Percentiles rank a stretch among this genome's conserved stretches.
phyloP scores from a whole-genome alignment of 1,284 basidiomycete species.

The Ceratobasidium sp. region DNA sequence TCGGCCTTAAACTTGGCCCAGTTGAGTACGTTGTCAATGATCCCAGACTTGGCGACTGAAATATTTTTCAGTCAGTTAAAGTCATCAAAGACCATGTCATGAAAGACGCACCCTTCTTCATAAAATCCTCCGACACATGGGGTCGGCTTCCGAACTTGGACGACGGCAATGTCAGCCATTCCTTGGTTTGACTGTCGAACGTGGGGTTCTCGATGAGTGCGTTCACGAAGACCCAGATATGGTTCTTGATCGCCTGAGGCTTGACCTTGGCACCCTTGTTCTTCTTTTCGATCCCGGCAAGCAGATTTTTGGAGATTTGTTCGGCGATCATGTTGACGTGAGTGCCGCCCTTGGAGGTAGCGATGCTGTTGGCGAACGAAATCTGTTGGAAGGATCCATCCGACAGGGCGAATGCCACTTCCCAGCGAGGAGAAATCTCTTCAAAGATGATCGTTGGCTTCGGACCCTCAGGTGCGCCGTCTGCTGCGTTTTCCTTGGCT shows the following conservation, averaged over 20 bases:
- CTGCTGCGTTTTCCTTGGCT: slow-evolving; percentile 67
- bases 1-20: slow-evolving; percentile 99
- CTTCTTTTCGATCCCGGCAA: slow-evolving; percentile 89
- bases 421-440: slow-evolving; percentile 83
- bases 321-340: slow-evolving; percentile 90
- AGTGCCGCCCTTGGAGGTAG: slow-evolving; percentile 96
- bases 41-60: slow-evolving; percentile 85
- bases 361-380: slow-evolving; percentile 98
- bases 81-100: slow-evolving; percentile 7
- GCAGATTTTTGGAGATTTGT: slow-evolving; percentile 85
- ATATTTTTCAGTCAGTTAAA: not conserved
- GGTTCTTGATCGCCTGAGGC: slow-evolving; percentile 91
- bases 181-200: slow-evolving; percentile 99
- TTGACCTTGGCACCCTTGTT: slow-evolving; percentile 95
- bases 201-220: slow-evolving; percentile 95
- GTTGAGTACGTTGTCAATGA: slow-evolving; percentile 91
- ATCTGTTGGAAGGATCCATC: slow-evolving; percentile 92
- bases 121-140: slow-evolving; percentile 84
- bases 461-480: slow-evolving; percentile 69
- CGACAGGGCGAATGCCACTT: slow-evolving; percentile 93
- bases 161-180: slow-evolving; percentile 86
- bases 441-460: slow-evolving; percentile 89
- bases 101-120: slow-evolving; percentile 83
- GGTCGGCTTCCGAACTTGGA: slow-evolving; percentile 92
- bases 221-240: slow-evolving; percentile 99